These are phyloP conservation scores for Brassica incana DNA, from an alignment of 345 rosid species.

Conservation along the genomic window DNA sequence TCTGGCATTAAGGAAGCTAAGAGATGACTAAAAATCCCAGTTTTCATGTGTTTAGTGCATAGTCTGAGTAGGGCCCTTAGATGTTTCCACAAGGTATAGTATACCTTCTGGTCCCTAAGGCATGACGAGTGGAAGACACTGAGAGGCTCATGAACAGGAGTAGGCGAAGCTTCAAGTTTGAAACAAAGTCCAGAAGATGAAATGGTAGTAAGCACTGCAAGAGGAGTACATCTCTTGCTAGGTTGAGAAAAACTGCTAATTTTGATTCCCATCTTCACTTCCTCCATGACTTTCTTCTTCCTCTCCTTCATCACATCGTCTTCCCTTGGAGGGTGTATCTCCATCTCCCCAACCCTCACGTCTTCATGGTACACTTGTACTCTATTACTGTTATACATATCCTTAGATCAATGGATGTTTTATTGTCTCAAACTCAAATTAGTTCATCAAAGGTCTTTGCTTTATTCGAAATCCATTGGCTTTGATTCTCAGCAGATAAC, in stretches of 20 bases:
- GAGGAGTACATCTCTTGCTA: slow-evolving; percentile 96
- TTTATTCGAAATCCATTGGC: no score
- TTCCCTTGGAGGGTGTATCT: slow-evolving; percentile 60
- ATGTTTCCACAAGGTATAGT: slow-evolving; percentile 16
- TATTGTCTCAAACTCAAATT: no score
- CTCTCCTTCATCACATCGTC: slow-evolving; percentile 42
- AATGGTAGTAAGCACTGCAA: slow-evolving; percentile 83
- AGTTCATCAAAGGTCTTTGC: no score
- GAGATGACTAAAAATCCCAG: background rate
- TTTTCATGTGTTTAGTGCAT: background rate
- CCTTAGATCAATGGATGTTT: background rate
- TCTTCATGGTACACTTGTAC: slow-evolving; percentile 67
- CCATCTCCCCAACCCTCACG: slow-evolving; percentile 76
- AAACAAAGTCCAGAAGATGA: slow-evolving; percentile 75
- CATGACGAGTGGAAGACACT: slow-evolving; percentile 74
- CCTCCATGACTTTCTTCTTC: slow-evolving; percentile 53
- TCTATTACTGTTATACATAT: slow-evolving; percentile 67
- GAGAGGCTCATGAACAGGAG: slow-evolving; percentile 49
- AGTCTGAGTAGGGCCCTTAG: background rate
- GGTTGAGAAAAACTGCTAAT: slow-evolving; percentile 64
- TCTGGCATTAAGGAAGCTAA: slow-evolving; percentile 4
- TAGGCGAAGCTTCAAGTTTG: slow-evolving; percentile 67
- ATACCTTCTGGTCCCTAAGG: slow-evolving; percentile 95
- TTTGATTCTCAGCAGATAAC: no score
- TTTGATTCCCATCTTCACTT: slow-evolving; percentile 69